Conservation (phyloP, 2,329 filamentous ascomycete genomes). For the Alternaria conjuncta region DNA sequence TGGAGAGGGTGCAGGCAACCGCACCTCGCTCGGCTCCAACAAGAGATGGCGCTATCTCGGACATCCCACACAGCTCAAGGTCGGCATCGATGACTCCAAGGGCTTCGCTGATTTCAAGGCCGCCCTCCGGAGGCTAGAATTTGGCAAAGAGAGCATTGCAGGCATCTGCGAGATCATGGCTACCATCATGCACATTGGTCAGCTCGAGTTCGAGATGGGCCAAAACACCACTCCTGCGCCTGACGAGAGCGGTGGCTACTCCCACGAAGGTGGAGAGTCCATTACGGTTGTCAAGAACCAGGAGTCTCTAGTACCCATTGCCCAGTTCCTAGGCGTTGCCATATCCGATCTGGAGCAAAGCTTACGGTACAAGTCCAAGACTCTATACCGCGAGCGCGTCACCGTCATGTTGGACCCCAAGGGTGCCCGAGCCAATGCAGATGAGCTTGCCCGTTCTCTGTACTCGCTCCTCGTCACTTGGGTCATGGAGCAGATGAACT, state of each 20-base stretch:
- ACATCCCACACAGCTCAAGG: constrained; percentile 94
- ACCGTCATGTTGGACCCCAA: constrained; percentile 96
- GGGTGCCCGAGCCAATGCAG: constrained; percentile 88
- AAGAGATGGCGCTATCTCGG: constrained; percentile 96
- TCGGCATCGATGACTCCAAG: constrained; percentile 93
- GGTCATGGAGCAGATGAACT: constrained; percentile 91
- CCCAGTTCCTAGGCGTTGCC: constrained; percentile 91
- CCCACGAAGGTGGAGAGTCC: constrained; percentile 87
- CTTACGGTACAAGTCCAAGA: constrained; percentile 95
- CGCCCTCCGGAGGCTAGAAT: constrained; percentile 90
- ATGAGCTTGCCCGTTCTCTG: constrained; percentile 89
- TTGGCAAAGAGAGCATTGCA: constrained; percentile 89
- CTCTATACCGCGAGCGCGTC: constrained; percentile 93
- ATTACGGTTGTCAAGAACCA: constrained; percentile 92
- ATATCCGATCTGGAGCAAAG: constrained; percentile 83
- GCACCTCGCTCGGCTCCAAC: constrained; percentile 63
- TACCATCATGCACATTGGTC: constrained; percentile 93
- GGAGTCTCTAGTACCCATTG: constrained; percentile 82
- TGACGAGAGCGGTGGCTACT: constrained; percentile 95
- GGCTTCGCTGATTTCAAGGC: constrained; percentile 99
- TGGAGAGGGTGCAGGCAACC: constrained; percentile 60
- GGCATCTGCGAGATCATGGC: constrained; percentile 96
- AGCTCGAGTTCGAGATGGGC: constrained; percentile 88
- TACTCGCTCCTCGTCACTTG: constrained; percentile 95
- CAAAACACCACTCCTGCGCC: constrained; percentile 78